Percentiles rank a stretch among this genome's conserved stretches.
Conservation (phyloP, 2,329 filamentous ascomycete species). For the Trichoderma atrobrunneum region DNA sequence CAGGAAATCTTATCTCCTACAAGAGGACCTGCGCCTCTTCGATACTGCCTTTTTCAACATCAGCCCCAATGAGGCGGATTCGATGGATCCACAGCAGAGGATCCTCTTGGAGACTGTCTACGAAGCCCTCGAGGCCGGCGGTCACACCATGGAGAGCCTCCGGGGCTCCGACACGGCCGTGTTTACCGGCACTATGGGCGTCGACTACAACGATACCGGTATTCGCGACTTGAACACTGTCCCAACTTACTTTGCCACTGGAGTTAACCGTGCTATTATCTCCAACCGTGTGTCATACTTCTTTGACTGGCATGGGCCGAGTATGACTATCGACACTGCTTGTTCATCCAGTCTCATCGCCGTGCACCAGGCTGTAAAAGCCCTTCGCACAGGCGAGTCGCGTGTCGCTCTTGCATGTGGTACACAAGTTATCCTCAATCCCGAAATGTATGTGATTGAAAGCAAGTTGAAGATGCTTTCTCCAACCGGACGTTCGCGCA, state of each 20-base stretch:
- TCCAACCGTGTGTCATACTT: constrained; percentile 45
- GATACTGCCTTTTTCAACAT: too few species aligned
- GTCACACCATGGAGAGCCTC: constrained; percentile 23
- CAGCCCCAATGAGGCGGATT: too few species aligned
- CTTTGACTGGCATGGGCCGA: constrained; percentile 46
- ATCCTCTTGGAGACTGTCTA: constrained; percentile 39
- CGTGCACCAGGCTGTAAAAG: constrained; percentile 40
- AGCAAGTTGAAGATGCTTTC: constrained; percentile 14
- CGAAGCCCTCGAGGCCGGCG: constrained; percentile 39
- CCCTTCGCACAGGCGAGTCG: constrained; percentile 24
- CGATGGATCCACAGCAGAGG: constrained; percentile 24
- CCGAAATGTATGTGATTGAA: not conserved
- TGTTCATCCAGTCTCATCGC: constrained; percentile 49
- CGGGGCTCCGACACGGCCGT: constrained; percentile 35
- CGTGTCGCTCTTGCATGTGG: constrained; percentile 28
- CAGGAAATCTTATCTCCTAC: constrained; percentile 29
- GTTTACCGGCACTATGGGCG: constrained; percentile 33
- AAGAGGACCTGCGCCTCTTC: too few species aligned
- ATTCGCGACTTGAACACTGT: constrained; percentile 27
- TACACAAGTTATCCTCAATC: constrained; percentile 60
- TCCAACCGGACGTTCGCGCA: not conserved
- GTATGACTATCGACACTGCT: constrained; percentile 49
- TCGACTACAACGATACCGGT: constrained; percentile 38
- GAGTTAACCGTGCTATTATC: constrained; percentile 38
- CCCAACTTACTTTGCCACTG: constrained; percentile 41